phyloP scores from a whole-genome alignment of 495 filamentous ascomycete genomes.

The Durotheca rogersii region DNA sequence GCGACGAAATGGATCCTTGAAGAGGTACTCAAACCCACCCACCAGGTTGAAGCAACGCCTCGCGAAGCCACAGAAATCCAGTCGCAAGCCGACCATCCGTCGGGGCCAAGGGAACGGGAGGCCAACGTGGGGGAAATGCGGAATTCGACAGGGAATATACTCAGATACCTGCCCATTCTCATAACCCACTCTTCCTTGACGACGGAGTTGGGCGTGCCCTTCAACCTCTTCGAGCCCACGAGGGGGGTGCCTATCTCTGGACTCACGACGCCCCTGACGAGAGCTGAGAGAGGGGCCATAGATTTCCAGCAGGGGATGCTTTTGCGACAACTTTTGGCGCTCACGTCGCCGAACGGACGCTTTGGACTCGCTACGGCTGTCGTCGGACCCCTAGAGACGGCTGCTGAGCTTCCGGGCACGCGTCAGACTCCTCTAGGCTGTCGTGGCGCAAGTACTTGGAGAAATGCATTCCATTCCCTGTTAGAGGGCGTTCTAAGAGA shows the following conservation, averaged over 20 bases:
- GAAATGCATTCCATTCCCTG: conserved; percentile 47
- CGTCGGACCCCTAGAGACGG: conserved; percentile 9
- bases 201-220: conserved; percentile 29
- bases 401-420: conserved; percentile 1
- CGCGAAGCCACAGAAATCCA: background rate
- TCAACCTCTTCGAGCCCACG: conserved; percentile 34
- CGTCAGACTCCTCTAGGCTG: conserved; percentile 6
- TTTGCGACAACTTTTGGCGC: conserved; percentile 34
- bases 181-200: conserved; percentile 32
- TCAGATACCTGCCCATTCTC: conserved; percentile 37
- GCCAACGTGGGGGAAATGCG: background rate
- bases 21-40: conserved; percentile 8
- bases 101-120: background rate
- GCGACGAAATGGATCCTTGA: conserved; percentile 37
- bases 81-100: background rate
- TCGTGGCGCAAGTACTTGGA: conserved; percentile 40
- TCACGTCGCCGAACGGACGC: conserved; percentile 40
- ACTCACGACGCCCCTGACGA: conserved; percentile 19
- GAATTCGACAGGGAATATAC: conserved; percentile 6
- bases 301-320: conserved; percentile 40
- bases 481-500: conserved; percentile 47
- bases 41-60: background rate
- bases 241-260: conserved; percentile 34
- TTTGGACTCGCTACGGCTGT: conserved; percentile 44
- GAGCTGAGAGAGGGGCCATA: conserved; percentile 19